phyloP scores from a whole-genome alignment of 805 yeast genomes.

The Candida argentea region DNA sequence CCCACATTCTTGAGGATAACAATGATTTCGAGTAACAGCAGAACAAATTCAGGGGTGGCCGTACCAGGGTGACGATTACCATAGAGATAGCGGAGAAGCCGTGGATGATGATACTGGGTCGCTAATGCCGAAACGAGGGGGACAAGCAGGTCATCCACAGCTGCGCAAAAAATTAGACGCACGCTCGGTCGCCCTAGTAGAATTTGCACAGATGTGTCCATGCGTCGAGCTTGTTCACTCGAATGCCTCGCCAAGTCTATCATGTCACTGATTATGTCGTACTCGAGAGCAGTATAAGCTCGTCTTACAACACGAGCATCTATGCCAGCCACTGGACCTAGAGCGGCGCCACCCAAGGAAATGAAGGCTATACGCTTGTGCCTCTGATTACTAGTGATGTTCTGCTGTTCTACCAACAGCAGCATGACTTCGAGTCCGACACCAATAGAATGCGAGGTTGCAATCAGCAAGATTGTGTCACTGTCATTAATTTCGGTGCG shows the following conservation, averaged over 20 bases:
- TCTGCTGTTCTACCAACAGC: conserved; percentile 7
- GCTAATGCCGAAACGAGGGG: conserved; percentile 24
- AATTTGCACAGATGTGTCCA: conserved; percentile 11
- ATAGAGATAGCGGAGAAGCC: conserved; percentile 21
- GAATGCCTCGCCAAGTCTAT: conserved; percentile 21
- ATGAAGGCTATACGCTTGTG: conserved; percentile 16
- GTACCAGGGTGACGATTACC: conserved; percentile 8
- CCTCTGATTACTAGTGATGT: background rate
- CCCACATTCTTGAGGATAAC: conserved; percentile 28
- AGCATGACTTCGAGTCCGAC: conserved; percentile 21
- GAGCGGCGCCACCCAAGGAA: conserved; percentile 24
- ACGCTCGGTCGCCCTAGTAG: conserved; percentile 16
- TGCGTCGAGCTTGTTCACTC: conserved; percentile 8
- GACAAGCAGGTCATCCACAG: conserved; percentile 26
- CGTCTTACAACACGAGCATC: conserved; percentile 27
- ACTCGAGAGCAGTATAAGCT: conserved; percentile 26
- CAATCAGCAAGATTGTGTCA: conserved; percentile 24
- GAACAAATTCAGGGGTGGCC: conserved; percentile 21
- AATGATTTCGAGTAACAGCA: conserved; percentile 16
- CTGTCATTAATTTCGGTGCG: conserved; percentile 12
- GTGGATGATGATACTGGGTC: conserved; percentile 24
- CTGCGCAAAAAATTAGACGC: conserved; percentile 25
- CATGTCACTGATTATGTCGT: conserved; percentile 25
- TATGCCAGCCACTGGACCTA: conserved; percentile 23
- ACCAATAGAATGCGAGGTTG: conserved; percentile 26